Evolutionary conservation across 768 basidiomycete species (phyloP), one percentile per base, ranked within the genome.

Genomic region (Terana coerulea): DNA sequence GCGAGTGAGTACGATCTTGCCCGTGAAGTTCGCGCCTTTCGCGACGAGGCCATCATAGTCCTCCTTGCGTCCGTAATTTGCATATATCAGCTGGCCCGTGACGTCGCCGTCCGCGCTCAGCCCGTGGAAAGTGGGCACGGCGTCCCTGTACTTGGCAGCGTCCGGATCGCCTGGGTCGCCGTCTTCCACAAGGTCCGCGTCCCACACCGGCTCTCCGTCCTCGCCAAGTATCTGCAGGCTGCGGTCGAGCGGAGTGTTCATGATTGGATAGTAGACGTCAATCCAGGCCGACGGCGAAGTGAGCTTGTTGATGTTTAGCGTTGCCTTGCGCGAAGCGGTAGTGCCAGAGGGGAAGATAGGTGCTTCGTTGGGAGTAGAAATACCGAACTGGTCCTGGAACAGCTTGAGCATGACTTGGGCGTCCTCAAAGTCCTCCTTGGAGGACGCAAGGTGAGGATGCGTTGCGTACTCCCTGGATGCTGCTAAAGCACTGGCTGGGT

Each of bases 201-300:
- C 74, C 87, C 90, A 88, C 3, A 75, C 64, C 9, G 73, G 62
- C 15, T 68, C 62, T 3, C 83, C 84, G 31, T 80, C 72, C 14
- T 74, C 73, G 21, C 72, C 78, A 37, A 89, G 67, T 17, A 94
- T 81, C 42, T 86, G 77, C 9, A 95, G 68, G 51, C 75, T 77
- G 43, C 82, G 79, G 45, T 86, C 79, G 7, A 85, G 72, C 0
- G 89, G 82, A 0, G 80, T 86, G 67, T 95, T 91, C 71, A 95
- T 70, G 39, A 93, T 74, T 1, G 95, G 92, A 66, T 88, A 95
- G 67, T 98, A 97, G 29, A 78, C 76, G 58, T 92, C 88, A 51
- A 92, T 81, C 90, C 91, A 93, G 51, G 84, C 88, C 0, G 71
- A 75, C 2, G 87, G 84, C 22, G 65, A 67, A 3, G 17, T 37